Base-by-base conservation (phyloP, 108 stramenopile species). In the Fragilariopsis cylindrus region DNA sequence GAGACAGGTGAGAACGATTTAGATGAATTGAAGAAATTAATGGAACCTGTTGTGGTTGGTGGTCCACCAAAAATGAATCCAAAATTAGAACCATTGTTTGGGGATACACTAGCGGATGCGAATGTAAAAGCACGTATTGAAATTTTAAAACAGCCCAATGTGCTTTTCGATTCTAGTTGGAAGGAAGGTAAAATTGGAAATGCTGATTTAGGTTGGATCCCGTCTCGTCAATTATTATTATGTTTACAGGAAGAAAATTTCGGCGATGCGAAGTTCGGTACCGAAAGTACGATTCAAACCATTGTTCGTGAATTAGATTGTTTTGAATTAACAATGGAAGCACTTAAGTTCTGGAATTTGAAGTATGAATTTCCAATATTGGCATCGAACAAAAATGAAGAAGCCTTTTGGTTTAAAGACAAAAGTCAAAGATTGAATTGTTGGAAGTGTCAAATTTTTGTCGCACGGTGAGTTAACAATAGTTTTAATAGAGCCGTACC, bases 1-100 rank as follows among this genome's bases (percentile, higher is more conserved):
- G 62, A 63, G 62, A 63, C n/a, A n/a, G 30, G 40, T 12, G 62
- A 63, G 45, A 18, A 63, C 5, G 43, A 41, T 45, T n/a, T 63
- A n/a, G 62, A 63, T 12, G 42, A 6, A 63, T 45, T 41, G 30
- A 63, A 63, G 40, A 63, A 44, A 45, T 43, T 63, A 40, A 30
- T 63, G 8, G 7, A 45, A 45, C 62, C 62, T 4, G 43, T 21
- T 7, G 62, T 30, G 21, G 21, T 9, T 18, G 11, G 13, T 12
- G 62, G 46, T 41, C 3, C 9, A 13, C 11, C 13, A 2, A 3
- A 40, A 5, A 9, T 43, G 62, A 63, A 63, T 43, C 62, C 15
- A 3, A 6, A 45, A n/a, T 44, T 63, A 42, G 40, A 41, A 15
- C 16, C 43, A 7, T 63, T 41, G 6, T 41, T 15, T 1, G 62